Percentiles rank a stretch among this genome's conserved stretches.
phyloP scores from a whole-genome alignment of 495 filamentous ascomycete species.

The Penicillium samsonianum region DNA sequence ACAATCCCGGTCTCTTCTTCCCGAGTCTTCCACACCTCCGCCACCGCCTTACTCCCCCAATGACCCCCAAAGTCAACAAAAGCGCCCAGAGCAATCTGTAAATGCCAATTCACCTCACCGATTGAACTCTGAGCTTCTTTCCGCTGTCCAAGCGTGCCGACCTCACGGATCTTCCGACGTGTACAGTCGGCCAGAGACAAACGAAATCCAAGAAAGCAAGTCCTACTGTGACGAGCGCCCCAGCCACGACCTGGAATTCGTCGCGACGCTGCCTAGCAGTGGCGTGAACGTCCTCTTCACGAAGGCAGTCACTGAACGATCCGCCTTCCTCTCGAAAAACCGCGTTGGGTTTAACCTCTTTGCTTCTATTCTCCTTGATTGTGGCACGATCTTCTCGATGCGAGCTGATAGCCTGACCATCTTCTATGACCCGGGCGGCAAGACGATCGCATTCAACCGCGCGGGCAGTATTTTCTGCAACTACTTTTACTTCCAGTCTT shows the following conservation, averaged over 20 bases:
- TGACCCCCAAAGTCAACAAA: constrained; percentile 36
- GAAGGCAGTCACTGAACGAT: constrained; percentile 51
- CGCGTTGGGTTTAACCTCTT: constrained; percentile 67
- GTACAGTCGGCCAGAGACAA: constrained; percentile 69
- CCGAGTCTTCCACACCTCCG: constrained; percentile 35
- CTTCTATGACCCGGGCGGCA: constrained; percentile 77
- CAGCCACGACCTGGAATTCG: constrained; percentile 75
- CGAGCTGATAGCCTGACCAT: constrained; percentile 66
- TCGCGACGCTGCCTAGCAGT: constrained; percentile 62
- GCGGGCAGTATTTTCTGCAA: constrained; percentile 92
- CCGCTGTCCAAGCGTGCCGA: constrained; percentile 79
- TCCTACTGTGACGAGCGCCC: constrained; percentile 86
- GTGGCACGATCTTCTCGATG: constrained; percentile 70
- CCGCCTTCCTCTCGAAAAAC: constrained; percentile 63
- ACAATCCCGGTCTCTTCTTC: constrained; percentile 29
- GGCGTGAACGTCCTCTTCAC: constrained; percentile 74
- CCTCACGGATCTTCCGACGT: constrained; percentile 71
- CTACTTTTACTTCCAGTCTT: constrained; percentile 77
- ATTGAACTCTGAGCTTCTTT: constrained; percentile 63
- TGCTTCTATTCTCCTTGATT: constrained; percentile 66
- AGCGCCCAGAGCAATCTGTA: constrained; percentile 39
- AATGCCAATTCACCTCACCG: constrained; percentile 51
- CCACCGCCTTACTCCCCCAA: constrained; percentile 46
- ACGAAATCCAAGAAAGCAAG: constrained; percentile 76
- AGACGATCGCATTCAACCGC: constrained; percentile 90